Base-by-base conservation (phyloP, 495 filamentous ascomycete genomes). In the Penicillium arizonense region DNA sequence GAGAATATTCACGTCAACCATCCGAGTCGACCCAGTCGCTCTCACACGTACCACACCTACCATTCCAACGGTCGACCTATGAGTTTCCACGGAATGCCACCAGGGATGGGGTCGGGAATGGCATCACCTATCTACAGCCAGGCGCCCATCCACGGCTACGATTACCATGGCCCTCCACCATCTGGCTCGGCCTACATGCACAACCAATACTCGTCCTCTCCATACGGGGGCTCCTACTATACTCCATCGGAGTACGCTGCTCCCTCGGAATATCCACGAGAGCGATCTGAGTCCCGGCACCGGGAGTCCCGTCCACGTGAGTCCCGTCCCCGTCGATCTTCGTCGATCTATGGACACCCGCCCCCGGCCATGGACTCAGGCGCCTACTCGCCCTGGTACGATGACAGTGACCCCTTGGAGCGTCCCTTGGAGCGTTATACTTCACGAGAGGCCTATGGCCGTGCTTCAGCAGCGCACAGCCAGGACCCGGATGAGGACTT, bases 31-130 rank as follows among this genome's bases (percentile, higher is more conserved):
- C 26, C 51, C 32, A 47, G 52, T 42, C 71, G 72, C 18, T 71
- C 70, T 23, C 58, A 65, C 44, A 60, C 70, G 6, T 70, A 73
- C 47, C 62, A 74, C 48, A 24, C 60, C 12, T 69, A 72, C 47
- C 67, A 78, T 57, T 26, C 67, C 42, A 63, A 57, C 49, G 62
- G 60, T 40, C 66, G 76, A 47, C 74, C 76, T 14, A 55, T 74
- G 52, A 79, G 77, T 48, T 73, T 68, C 49, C 76, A 80, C 57
- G 75, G 65, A 13, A 65, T 68, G 44, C 59, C 68, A 49, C 63
- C 65, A 34, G 53, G 58, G 43, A 63, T 70, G 64, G 40, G 46
- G 13, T 60, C 62, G 36, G 38, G 38, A 34, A 50, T 50, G 47
- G 13, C 38, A 43, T 40, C 69, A 44, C 55, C 44, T 14, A 61